Evolutionary conservation across 2,329 filamentous ascomycete genomes (phyloP), one percentile per base, ranked within the genome.

Genomic region (Epichloe brachyelytri): DNA sequence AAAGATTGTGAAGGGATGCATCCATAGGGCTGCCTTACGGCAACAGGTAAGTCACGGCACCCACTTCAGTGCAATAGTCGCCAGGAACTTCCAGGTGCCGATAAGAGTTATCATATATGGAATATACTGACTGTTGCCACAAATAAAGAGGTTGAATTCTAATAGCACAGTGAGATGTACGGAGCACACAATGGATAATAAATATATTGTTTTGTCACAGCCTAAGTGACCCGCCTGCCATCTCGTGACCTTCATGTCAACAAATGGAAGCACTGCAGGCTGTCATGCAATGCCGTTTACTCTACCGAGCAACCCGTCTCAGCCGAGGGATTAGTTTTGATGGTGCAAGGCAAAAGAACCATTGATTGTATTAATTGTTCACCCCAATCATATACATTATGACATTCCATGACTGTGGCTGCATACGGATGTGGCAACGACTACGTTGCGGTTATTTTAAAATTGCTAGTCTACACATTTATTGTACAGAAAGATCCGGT

Each of bases 1-100:
- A 76, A 75, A 81, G 86, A 63, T 68, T 96, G 70, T 96, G 85
- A 58, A 49, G 26, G 22, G 4, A 39, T 15, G 20, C 7, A 11
- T 30, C 12, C 4, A 10, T 17, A 15, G 19, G 2, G 38, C 17
- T 36, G 19, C 17, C 34, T 10, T 20, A 12, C n/a, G 22, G 45
- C 17, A 22, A n/a, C 26, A n/a, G 11, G 19, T 30, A 19, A 26
- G 43, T 19, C 5, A 12, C 15, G 34, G 20, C 11, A 11, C 34
- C 34, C 2, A 26, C 4, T 19, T 22, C 8, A 10, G 1, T 8
- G 14, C 6, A 26, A 14, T n/a, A 6, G 6, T 11, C 15, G 19
- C 6, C 5, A 36, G 17, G 15, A 20, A 26, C 8, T 15, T 38
- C 14, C 15, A 14, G 5, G 4, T 15, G 33, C 26, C 2, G 26